Base-by-base conservation (phyloP, 108 stramenopile species). In the Nannochloropsis granulata region DNA sequence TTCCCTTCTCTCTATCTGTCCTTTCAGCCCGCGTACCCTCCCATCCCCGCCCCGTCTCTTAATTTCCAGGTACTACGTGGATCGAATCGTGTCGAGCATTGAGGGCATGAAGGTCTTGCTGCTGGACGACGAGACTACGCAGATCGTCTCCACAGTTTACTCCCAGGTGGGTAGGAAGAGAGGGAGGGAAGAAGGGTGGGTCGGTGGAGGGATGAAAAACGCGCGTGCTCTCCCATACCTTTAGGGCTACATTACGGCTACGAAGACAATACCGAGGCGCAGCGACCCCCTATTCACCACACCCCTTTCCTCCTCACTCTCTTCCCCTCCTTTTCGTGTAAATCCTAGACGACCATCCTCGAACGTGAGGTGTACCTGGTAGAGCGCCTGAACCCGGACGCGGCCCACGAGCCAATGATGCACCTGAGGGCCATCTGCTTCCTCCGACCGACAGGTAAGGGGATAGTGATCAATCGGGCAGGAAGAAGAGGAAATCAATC, bases 71-170 rank as follows among this genome's bases (percentile, higher is more conserved):
- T 71, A 71, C 56, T 71, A 71, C 56, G 56, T 71, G 56, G 56
- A 71, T 71, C 56, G 56, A 16, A 71, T 71, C 56, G 56, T 71
- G 16, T 71, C 56, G 56, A 71, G 56, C 56, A 71, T 71, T 7
- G 56, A 44, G 13, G 88, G 88, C 14, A 88, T 88, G 88, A 88
- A 88, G 80, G 88, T 85, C 12, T 45, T 88, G 79, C 82, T 88
- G 45, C 82, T 88, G 23, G 88, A 88, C 79, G 78, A 43, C 0
- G 81, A 82, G 45, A 88, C 88, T 13, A 88, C 88, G 1, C 88
- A 88, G 82, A 79, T 85, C 12, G 85, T 88, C 42, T 45, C 82
- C 43, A 88, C 84, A 82, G 88, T 88, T 19, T 88, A 88, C 85
- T 85, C 85, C 24, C 88, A 88, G 78, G 82, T 71, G 56, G 56